Conservation (phyloP, 148 eudicot species). For the Talinum fruticosum region DNA sequence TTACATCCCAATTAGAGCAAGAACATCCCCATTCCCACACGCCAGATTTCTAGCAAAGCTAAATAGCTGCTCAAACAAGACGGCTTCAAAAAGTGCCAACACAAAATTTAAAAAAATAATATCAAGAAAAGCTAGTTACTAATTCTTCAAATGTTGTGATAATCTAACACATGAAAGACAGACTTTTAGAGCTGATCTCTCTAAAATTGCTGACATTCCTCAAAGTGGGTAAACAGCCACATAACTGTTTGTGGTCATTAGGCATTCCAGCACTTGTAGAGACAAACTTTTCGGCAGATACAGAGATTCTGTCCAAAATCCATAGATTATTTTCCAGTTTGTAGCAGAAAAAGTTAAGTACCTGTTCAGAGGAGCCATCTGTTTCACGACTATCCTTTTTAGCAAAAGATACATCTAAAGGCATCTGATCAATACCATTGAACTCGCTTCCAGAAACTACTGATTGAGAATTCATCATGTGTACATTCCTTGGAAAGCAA, state of each 20-base stretch:
- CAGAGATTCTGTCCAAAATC: not conserved
- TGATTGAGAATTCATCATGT: constrained; percentile 28
- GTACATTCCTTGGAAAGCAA: constrained; percentile 28
- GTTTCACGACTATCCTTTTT: constrained; percentile 21
- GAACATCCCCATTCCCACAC: not conserved
- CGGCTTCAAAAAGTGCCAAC: not conserved
- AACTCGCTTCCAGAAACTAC: constrained; percentile 25
- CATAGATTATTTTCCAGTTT: not conserved
- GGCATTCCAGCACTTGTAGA: not conserved
- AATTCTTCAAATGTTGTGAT: not conserved
- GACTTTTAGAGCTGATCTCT: not conserved
- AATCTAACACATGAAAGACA: not conserved
- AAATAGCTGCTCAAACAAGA: not conserved
- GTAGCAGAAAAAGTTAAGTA: constrained; percentile 19
- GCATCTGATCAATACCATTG: constrained; percentile 27
- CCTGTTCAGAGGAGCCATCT: constrained; percentile 45
- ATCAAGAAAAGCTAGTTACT: not conserved
- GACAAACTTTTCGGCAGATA: not conserved
- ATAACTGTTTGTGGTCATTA: not conserved
- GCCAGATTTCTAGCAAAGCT: not conserved
- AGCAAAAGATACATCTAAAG: constrained; percentile 26
- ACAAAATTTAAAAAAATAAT: not conserved
- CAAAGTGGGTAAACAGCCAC: not conserved
- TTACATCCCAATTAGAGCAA: not conserved
- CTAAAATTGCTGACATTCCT: not conserved